Conservation (phyloP, 768 basidiomycete species). For the Lactifluus piperatus region DNA sequence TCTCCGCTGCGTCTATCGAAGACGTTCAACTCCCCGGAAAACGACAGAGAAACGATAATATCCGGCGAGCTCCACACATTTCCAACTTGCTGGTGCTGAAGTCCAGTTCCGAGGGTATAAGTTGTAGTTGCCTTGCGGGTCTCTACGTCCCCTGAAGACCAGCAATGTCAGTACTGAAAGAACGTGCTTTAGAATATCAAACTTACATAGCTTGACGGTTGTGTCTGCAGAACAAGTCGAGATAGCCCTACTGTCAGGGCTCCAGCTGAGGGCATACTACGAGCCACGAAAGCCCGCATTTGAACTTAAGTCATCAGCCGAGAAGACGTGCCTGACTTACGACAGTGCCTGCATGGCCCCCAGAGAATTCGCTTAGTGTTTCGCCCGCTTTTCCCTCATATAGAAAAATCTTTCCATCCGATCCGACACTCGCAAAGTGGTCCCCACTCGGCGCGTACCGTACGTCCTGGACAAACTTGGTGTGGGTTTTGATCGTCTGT, state of each 20-base stretch:
- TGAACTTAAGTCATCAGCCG: not conserved
- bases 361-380: slow-evolving; percentile 56
- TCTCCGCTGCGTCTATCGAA: slow-evolving; percentile 66
- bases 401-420: slow-evolving; percentile 78
- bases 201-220: slow-evolving; percentile 75
- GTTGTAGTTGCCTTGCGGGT: slow-evolving; percentile 54
- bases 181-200: not conserved
- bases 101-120: slow-evolving; percentile 67
- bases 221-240: slow-evolving; percentile 83
- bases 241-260: slow-evolving; percentile 59
- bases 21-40: slow-evolving; percentile 73
- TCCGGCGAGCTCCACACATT: slow-evolving; percentile 70
- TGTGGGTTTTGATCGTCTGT: slow-evolving; percentile 79
- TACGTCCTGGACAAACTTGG: slow-evolving; percentile 88
- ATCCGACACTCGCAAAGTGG: slow-evolving; percentile 80
- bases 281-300: not conserved
- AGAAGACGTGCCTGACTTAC: slow-evolving; percentile 35
- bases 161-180: not conserved
- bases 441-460: slow-evolving; percentile 75
- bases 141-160: slow-evolving; percentile 66
- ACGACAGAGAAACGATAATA: slow-evolving; percentile 73
- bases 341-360: slow-evolving; percentile 68
- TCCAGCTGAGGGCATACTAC: slow-evolving; percentile 76
- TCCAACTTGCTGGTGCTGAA: slow-evolving; percentile 80
- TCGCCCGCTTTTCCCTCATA: slow-evolving; percentile 91